Conservation (phyloP, 2,329 filamentous ascomycete species). For the Neonectria punicea region DNA sequence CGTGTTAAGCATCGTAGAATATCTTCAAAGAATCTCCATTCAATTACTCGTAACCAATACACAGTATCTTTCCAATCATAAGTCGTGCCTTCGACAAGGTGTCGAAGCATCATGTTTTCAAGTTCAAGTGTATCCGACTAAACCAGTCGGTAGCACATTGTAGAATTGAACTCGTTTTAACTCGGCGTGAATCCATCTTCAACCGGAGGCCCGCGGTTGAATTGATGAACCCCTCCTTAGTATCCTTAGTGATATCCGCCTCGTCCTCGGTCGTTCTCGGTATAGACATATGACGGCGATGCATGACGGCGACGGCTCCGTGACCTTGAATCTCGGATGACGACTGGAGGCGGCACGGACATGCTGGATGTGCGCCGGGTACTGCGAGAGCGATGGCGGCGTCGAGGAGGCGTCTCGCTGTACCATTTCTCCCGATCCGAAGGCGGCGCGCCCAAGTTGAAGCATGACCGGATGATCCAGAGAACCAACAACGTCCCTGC, state of each 20-base stretch:
- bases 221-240: background rate
- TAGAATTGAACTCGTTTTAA: background rate
- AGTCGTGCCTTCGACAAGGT: background rate
- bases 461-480: conserved; percentile 60
- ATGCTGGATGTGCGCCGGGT: conserved; percentile 38
- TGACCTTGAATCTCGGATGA: conserved; percentile 34
- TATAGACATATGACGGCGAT: conserved; percentile 32
- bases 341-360: conserved; percentile 39
- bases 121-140: background rate
- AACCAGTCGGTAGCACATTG: background rate
- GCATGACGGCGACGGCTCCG: conserved; percentile 30
- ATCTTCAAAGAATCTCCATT: background rate
- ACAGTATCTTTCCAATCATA: background rate
- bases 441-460: conserved; percentile 53
- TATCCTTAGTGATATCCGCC: background rate
- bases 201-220: background rate
- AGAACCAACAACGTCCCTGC: conserved; percentile 56
- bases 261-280: conserved; percentile 29
- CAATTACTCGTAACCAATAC: background rate
- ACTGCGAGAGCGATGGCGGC: conserved; percentile 39
- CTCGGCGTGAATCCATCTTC: background rate
- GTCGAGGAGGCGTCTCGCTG: conserved; percentile 34
- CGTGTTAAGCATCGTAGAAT: background rate
- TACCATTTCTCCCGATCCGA: conserved; percentile 48
- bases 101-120: background rate